These are phyloP conservation scores for Candida sp. DNA, from an alignment of 1,139 yeast genomes.

Conservation along the genomic window DNA sequence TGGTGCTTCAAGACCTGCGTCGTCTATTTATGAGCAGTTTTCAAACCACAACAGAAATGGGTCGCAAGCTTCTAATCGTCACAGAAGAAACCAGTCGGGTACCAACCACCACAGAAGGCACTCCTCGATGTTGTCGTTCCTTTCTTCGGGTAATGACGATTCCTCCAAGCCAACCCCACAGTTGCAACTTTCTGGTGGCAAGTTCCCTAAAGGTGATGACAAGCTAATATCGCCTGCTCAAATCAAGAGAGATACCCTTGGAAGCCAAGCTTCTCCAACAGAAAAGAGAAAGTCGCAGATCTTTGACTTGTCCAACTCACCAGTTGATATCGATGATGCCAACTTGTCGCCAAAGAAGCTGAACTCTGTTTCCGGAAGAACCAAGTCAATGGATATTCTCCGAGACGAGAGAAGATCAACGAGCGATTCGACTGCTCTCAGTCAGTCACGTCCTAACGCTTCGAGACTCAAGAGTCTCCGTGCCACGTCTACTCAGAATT, in stretches of 20 bases:
- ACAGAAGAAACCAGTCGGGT: slow-evolving; percentile 29
- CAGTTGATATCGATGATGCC: slow-evolving; percentile 36
- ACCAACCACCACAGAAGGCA: slow-evolving; percentile 39
- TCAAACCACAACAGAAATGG: slow-evolving; percentile 31
- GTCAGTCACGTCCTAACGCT: slow-evolving; percentile 13
- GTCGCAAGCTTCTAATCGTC: slow-evolving; percentile 22
- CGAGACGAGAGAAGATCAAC: slow-evolving; percentile 37
- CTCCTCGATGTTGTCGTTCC: slow-evolving; percentile 50
- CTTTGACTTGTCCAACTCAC: slow-evolving; percentile 12
- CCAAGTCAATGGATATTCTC: slow-evolving; percentile 10
- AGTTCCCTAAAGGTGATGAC: slow-evolving; percentile 9
- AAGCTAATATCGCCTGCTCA: slow-evolving; percentile 30
- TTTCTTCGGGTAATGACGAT: slow-evolving; percentile 28
- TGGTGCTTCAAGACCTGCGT: slow-evolving; percentile 36
- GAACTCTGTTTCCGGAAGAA: slow-evolving; percentile 25
- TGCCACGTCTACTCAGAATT: slow-evolving; percentile 49
- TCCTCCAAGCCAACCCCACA: slow-evolving; percentile 3
- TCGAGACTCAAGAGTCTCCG: slow-evolving; percentile 45
- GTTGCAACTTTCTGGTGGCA: not conserved
- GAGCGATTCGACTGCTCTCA: slow-evolving; percentile 25
- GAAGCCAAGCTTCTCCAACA: slow-evolving; percentile 3
- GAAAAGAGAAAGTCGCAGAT: slow-evolving; percentile 6
- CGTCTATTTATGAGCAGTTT: slow-evolving; percentile 47
- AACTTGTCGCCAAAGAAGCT: slow-evolving; percentile 43
- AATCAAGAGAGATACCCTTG: slow-evolving; percentile 21